These are phyloP conservation scores for Microsporum ferrugineum DNA, from an alignment of 2,329 filamentous ascomycete species.

Conservation along the genomic window DNA sequence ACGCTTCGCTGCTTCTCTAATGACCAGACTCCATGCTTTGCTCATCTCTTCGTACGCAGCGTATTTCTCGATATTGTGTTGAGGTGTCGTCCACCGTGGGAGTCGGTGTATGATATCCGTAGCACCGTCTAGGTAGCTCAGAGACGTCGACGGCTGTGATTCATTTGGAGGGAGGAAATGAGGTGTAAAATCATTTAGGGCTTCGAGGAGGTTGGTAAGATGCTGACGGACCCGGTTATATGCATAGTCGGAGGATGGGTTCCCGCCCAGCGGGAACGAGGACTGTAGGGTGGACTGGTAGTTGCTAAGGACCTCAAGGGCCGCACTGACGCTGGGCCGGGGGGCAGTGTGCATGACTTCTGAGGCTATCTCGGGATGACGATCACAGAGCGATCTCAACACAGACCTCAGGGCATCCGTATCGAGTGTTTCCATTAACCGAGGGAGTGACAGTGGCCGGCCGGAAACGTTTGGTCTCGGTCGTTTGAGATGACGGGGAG, in stretches of 20 bases:
- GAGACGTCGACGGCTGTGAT: conserved; percentile 65
- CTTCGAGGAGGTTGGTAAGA: conserved; percentile 69
- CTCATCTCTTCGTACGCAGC: conserved; percentile 94
- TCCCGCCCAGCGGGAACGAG: conserved; percentile 75
- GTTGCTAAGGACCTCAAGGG: conserved; percentile 64
- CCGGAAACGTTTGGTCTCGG: conserved; percentile 58
- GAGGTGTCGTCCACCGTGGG: conserved; percentile 79
- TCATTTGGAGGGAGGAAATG: conserved; percentile 92
- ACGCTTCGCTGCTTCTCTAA: conserved; percentile 80
- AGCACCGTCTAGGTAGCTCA: conserved; percentile 78
- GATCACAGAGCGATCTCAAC: conserved; percentile 82
- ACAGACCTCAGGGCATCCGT: conserved; percentile 71
- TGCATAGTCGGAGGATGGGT: conserved; percentile 77
- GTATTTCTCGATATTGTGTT: conserved; percentile 85
- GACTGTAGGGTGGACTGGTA: conserved; percentile 70
- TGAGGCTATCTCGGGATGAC: conserved; percentile 71
- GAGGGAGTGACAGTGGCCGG: conserved; percentile 53
- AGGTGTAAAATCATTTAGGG: conserved; percentile 84
- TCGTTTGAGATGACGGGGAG: conserved; percentile 57
- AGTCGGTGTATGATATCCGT: conserved; percentile 83
- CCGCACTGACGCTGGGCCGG: conserved; percentile 70
- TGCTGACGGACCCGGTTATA: conserved; percentile 85
- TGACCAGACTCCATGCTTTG: conserved; percentile 82
- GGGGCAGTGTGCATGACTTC: conserved; percentile 78
- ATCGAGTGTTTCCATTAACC: conserved; percentile 89